Evolutionary conservation across 164 flowering plant genomes (phyloP).

Genomic region (Vitis vinifera): DNA sequence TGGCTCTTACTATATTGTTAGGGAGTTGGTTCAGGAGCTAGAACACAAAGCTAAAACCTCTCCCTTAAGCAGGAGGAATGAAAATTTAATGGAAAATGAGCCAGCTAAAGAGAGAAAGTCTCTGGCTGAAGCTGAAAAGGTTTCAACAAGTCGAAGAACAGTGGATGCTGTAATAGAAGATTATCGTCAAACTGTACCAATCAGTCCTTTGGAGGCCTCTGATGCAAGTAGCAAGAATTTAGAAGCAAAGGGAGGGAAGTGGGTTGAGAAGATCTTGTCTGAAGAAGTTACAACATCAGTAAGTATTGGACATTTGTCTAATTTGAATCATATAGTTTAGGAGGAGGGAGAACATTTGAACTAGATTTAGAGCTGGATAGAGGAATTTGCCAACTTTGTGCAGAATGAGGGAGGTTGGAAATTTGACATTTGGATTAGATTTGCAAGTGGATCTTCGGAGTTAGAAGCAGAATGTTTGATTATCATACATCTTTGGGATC

Average conservation of each 20-base stretch:
- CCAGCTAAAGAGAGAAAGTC: slow-evolving; percentile 6
- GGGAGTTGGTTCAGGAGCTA: slow-evolving; percentile 55
- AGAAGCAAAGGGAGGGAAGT: slow-evolving; percentile 14
- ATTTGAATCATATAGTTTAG: not conserved
- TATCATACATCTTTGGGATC: too few relatives aligned
- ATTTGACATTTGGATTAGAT: too few relatives aligned
- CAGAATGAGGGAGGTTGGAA: too few relatives aligned
- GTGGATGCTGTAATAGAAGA: slow-evolving; percentile 2
- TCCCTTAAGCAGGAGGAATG: slow-evolving; percentile 2
- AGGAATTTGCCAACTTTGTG: too few relatives aligned
- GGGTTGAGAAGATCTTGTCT: slow-evolving; percentile 6
- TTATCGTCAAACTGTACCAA: not conserved
- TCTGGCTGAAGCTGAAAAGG: slow-evolving; percentile 14
- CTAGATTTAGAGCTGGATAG: too few relatives aligned
- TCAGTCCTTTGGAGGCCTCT: slow-evolving; percentile 1
- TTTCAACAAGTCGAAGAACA: slow-evolving; percentile 8
- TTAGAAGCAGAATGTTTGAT: too few relatives aligned
- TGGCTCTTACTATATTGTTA: slow-evolving; percentile 54
- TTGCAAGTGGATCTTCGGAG: too few relatives aligned
- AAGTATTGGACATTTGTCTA: not conserved
- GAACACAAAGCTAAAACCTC: slow-evolving; percentile 28
- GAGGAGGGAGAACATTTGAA: too few relatives aligned
- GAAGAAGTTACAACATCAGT: slow-evolving; percentile 14
- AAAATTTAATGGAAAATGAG: slow-evolving; percentile 11
- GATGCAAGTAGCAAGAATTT: slow-evolving; percentile 13